Evolutionary conservation across 768 basidiomycete genomes (phyloP).

Genomic region (Boletus speciosus): DNA sequence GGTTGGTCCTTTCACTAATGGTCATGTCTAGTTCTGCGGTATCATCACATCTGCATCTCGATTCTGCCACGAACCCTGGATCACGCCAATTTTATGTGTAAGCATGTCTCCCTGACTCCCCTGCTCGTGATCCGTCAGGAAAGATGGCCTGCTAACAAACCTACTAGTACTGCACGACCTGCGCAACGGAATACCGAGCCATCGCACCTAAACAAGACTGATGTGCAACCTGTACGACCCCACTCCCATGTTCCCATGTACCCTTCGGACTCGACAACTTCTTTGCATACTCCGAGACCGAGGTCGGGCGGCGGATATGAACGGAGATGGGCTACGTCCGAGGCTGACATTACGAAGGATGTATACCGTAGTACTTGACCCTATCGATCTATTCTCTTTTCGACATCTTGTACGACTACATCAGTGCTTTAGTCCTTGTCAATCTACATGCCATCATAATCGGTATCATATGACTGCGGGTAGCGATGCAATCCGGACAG

Average conservation of each 20-base stretch:
- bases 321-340: conserved; percentile 25
- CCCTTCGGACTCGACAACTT: not conserved
- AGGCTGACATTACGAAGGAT: conserved; percentile 17
- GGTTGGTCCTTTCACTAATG: not conserved
- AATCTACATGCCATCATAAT: not conserved
- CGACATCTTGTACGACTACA: conserved; percentile 10
- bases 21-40: conserved; percentile 46
- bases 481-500: no score
- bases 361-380: conserved; percentile 14
- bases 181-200: not conserved
- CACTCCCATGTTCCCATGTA: not conserved
- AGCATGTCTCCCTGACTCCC: conserved; percentile 6
- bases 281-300: not conserved
- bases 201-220: conserved; percentile 1
- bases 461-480: not conserved
- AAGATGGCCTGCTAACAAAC: conserved; percentile 1
- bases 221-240: not conserved
- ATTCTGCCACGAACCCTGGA: not conserved
- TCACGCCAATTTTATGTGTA: conserved; percentile 19
- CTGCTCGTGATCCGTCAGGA: not conserved
- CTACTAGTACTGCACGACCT: conserved; percentile 11
- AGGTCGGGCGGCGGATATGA: conserved; percentile 3
- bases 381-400: not conserved
- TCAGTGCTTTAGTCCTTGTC: not conserved
- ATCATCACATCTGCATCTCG: conserved; percentile 41